Base-by-base conservation (phyloP, 108 stramenopile genomes). In the Fistulifera pelliculosa region DNA sequence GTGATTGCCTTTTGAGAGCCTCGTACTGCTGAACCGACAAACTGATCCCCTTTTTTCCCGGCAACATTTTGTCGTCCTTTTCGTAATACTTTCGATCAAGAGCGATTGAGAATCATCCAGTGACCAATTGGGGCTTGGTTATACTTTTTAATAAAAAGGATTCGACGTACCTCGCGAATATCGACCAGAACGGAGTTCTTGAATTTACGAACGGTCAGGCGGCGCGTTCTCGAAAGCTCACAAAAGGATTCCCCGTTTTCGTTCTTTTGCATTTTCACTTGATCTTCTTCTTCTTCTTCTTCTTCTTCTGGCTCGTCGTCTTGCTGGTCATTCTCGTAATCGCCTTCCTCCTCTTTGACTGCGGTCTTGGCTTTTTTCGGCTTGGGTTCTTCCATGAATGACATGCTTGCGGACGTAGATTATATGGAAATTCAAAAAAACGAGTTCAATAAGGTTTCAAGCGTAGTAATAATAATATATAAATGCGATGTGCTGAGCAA, bases 31-130 rank as follows among this genome's bases (percentile, higher is more conserved):
- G 84, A 52, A 76, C 45, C 15, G 68, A 72, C 55, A 90, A 53
- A 21, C 64, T 67, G 25, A 90, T 90, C 0, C 87, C 87, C 63
- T 90, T 90, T 40, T 85, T 90, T 16, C 84, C 83, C 8, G 84
- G 87, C 18, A 85, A 42, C 0, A 57, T 55, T 49, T 85, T 76
- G 0, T 74, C 87, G 47, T 73, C 73, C 54, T 85, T 85, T 60
- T 83, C 75, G 57, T 90, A 90, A 42, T 83, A 64, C 84, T 84
- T 56, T 35, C n/a, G 10, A 59, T 1, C 40, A 39, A 39, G 22
- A 24, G 13, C 18, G 13, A 52, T 51, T 14, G 22, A 55, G 53
- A 62, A 18, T 22, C 54, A 27, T 16, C 11, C 39, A 21, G 40
- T 22, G 7, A 26, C 54, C 3, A 52, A 41, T 2, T 14, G 23